Percentiles rank a stretch among this genome's conserved stretches.
Evolutionary conservation across 148 eudicot species (phyloP).

Genomic region (Dianthus caryophyllus): DNA sequence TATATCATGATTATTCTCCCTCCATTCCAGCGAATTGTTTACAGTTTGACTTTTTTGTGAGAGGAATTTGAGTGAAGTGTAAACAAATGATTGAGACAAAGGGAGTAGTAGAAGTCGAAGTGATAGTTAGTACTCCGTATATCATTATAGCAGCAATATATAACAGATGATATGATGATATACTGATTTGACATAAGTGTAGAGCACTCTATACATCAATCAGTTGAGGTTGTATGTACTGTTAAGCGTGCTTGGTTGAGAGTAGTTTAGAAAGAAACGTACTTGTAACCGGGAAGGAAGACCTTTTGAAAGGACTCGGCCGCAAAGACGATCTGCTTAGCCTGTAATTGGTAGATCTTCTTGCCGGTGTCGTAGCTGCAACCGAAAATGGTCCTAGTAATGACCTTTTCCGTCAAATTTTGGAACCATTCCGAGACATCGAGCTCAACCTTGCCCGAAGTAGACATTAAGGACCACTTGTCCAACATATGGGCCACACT

Average conservation of each 20-base stretch:
- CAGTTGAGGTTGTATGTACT: no score
- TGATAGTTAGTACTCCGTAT: no score
- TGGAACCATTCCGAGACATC: constrained; percentile 61
- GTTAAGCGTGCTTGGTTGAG: constrained; percentile 16
- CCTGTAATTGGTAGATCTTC: constrained; percentile 47
- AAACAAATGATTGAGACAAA: no score
- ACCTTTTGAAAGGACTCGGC: constrained; percentile 55
- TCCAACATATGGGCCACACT: constrained; percentile 52
- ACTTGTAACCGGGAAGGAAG: constrained; percentile 56
- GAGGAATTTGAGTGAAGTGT: no score
- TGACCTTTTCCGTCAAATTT: constrained; percentile 46
- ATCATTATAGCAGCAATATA: no score
- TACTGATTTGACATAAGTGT: no score
- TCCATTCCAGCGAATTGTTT: no score
- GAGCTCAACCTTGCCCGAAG: constrained; percentile 46
- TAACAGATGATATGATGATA: no score
- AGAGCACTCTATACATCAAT: background rate
- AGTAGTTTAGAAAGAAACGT: background rate
- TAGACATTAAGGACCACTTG: constrained; percentile 43
- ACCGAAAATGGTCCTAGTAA: constrained; percentile 51
- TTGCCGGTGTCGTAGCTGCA: constrained; percentile 56
- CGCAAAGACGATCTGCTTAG: constrained; percentile 44
- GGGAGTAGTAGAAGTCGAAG: no score
- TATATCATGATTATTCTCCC: no score
- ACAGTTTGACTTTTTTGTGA: no score